A percentile compares a stretch with the other conserved stretches of the same genome.
phyloP scores from a whole-genome alignment of 2,329 filamentous ascomycete genomes.

The Colletotrichum lupini region DNA sequence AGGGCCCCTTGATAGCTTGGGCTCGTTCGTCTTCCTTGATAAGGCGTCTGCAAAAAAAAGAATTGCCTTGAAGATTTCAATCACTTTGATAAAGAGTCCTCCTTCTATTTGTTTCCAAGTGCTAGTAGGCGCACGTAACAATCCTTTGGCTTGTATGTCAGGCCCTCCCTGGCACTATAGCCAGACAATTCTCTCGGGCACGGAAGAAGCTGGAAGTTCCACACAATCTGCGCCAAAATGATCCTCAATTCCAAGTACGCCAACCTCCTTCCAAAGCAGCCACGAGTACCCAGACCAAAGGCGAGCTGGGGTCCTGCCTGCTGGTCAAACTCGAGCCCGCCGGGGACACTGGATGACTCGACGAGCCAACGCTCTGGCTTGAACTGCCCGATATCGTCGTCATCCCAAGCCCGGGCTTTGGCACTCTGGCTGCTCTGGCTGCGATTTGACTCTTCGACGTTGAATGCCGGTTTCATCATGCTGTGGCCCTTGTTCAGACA shows the following conservation, averaged over 20 bases:
- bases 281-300: slow-evolving; percentile 49
- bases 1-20: too few relatives aligned
- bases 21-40: too few relatives aligned
- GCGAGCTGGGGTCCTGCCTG: slow-evolving; percentile 48
- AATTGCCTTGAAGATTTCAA: too few relatives aligned
- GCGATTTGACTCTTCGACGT: slow-evolving; percentile 43
- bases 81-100: too few relatives aligned
- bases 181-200: slow-evolving; percentile 39
- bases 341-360: slow-evolving; percentile 8
- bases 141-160: slow-evolving; percentile 32
- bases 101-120: not conserved
- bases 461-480: slow-evolving; percentile 41
- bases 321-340: slow-evolving; percentile 42
- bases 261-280: slow-evolving; percentile 52
- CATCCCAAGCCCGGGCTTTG: slow-evolving; percentile 45
- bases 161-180: slow-evolving; percentile 28
- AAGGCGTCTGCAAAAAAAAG: too few relatives aligned
- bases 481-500: slow-evolving; percentile 43
- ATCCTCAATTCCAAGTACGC: slow-evolving; percentile 49
- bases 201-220: slow-evolving; percentile 50
- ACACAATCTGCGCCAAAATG: slow-evolving; percentile 49
- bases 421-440: slow-evolving; percentile 39
- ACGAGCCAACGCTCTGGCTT: slow-evolving; percentile 52
- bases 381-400: slow-evolving; percentile 44
- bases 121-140: slow-evolving; percentile 31